These are phyloP conservation scores for Colletotrichum sp. DNA, from an alignment of 2,329 filamentous ascomycete genomes.

Conservation along the genomic window DNA sequence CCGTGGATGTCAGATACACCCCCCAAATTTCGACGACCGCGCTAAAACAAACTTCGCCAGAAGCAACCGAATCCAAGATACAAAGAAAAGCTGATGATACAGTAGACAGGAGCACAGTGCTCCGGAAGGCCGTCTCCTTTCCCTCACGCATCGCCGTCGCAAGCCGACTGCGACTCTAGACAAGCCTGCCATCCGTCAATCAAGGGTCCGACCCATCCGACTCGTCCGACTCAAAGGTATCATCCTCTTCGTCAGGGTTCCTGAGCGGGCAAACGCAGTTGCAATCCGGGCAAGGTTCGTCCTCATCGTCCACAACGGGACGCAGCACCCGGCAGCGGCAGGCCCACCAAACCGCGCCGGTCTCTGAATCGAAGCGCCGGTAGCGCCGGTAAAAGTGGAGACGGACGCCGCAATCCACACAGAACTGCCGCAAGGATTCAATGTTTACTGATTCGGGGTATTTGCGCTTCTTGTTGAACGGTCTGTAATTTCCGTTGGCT, in stretches of 20 bases:
- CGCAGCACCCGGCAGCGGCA: background rate
- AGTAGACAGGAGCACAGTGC: background rate
- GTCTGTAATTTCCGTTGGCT: background rate
- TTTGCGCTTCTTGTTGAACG: background rate
- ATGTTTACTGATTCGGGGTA: background rate
- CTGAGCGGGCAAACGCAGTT: background rate
- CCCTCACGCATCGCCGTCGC: background rate
- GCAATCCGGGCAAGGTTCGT: background rate
- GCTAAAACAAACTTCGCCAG: background rate
- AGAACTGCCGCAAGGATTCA: background rate
- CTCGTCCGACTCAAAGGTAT: background rate
- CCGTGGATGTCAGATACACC: background rate
- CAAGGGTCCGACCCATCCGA: background rate
- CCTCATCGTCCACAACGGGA: background rate
- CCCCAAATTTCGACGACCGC: background rate
- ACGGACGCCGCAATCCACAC: background rate
- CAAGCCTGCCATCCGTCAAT: background rate
- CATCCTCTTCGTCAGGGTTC: background rate
- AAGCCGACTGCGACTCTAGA: background rate
- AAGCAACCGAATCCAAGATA: background rate
- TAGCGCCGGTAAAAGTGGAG: background rate
- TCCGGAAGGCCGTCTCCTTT: background rate
- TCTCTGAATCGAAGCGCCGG: background rate
- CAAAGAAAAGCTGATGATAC: background rate
- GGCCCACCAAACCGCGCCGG: background rate